Conservation (phyloP, 371 early-diverging fungal genomes). For the Haplosporangium sp. region DNA sequence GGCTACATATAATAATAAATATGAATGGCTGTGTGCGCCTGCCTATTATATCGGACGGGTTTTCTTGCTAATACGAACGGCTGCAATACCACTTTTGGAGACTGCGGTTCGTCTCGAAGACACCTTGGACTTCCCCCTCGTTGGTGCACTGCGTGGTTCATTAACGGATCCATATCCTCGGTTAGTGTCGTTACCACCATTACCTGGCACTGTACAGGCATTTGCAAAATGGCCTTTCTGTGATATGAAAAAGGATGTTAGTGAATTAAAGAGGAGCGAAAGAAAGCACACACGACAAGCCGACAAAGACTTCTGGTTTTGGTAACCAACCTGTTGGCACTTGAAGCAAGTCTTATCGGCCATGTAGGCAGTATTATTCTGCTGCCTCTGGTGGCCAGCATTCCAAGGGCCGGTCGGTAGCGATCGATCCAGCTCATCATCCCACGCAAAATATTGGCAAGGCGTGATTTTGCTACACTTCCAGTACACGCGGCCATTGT, state of each 20-base stretch:
- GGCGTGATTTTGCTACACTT: constrained; percentile 58
- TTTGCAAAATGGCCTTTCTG: constrained; percentile 40
- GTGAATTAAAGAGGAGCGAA: neutral
- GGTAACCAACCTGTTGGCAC: constrained; percentile 27
- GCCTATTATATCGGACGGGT: constrained; percentile 11
- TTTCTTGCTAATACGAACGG: constrained; percentile 20
- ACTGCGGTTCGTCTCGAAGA: neutral
- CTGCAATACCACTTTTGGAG: constrained; percentile 10
- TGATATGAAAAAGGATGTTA: neutral
- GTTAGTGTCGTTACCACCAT: neutral
- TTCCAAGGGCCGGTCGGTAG: constrained; percentile 16
- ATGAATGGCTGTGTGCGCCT: neutral
- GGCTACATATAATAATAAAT: neutral
- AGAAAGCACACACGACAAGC: neutral
- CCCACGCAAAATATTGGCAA: constrained; percentile 72
- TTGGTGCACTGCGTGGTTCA: neutral
- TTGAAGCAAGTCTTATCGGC: constrained; percentile 27
- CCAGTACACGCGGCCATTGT: constrained; percentile 61
- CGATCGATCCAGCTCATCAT: constrained; percentile 52
- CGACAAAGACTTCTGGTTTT: neutral
- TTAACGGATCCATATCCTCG: neutral
- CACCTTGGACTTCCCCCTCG: neutral
- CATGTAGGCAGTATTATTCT: neutral
- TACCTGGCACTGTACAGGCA: constrained; percentile 11
- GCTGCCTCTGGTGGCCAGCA: constrained; percentile 7